These are phyloP conservation scores for Nothophytophthora sp. DNA, from an alignment of 352 stramenopile species.

Conservation along the genomic window DNA sequence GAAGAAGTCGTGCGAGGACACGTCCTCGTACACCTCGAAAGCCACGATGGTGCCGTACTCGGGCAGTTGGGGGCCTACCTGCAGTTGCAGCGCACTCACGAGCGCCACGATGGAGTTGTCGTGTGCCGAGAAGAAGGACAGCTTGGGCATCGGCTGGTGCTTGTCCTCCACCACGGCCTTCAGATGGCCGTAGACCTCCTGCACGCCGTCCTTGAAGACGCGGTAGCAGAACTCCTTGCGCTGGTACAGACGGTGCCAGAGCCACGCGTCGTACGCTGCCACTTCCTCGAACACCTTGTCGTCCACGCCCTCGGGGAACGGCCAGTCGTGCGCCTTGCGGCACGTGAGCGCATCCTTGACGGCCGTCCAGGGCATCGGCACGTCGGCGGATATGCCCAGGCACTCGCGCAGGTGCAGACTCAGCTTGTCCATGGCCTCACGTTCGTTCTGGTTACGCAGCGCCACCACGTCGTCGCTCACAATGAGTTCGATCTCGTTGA, in stretches of 20 bases:
- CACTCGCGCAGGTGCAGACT: conserved; percentile 34
- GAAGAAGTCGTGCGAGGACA: conserved; percentile 43
- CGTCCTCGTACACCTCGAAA: conserved; percentile 72
- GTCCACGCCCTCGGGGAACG: conserved; percentile 71
- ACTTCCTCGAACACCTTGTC: conserved; percentile 59
- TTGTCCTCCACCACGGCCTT: conserved; percentile 42
- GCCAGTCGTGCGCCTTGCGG: conserved; percentile 53
- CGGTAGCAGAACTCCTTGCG: conserved; percentile 58
- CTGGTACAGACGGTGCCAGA: conserved; percentile 79
- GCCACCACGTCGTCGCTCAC: conserved; percentile 56
- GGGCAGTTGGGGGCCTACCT: conserved; percentile 54
- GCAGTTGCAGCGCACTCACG: conserved; percentile 64
- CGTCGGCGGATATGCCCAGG: conserved; percentile 46
- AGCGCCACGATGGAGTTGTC: conserved; percentile 87
- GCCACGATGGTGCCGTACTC: conserved; percentile 72
- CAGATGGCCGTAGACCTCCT: conserved; percentile 55
- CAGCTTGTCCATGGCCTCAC: conserved; percentile 36
- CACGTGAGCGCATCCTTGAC: conserved; percentile 73
- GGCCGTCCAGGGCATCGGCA: conserved; percentile 70
- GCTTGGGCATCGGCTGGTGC: conserved; percentile 30
- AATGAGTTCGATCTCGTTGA: conserved; percentile 72
- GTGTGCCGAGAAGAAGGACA: conserved; percentile 86
- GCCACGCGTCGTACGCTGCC: conserved; percentile 73
- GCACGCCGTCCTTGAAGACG: conserved; percentile 66
- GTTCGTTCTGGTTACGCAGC: conserved; percentile 23